These are phyloP conservation scores for Didymella segeticola DNA, from an alignment of 2,329 filamentous ascomycete species.

Conservation along the genomic window DNA sequence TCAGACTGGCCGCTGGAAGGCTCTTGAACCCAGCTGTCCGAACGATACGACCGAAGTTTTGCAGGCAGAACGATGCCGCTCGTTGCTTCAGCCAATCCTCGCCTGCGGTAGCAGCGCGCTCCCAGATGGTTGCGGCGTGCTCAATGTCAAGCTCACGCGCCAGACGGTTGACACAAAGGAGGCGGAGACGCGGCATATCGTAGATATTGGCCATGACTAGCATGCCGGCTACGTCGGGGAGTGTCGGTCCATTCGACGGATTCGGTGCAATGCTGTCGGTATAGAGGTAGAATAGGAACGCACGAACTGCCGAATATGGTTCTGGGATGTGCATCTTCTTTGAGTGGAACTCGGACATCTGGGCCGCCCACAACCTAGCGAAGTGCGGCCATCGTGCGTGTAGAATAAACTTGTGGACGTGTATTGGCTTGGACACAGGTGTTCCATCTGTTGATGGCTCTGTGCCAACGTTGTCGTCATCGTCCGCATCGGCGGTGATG, in stretches of 20 bases:
- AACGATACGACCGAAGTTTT: slow-evolving; percentile 93
- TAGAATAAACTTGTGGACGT: slow-evolving; percentile 93
- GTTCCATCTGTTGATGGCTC: slow-evolving; percentile 50
- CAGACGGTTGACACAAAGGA: slow-evolving; percentile 89
- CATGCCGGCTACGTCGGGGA: slow-evolving; percentile 89
- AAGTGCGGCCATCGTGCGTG: slow-evolving; percentile 98
- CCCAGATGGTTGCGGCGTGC: slow-evolving; percentile 95
- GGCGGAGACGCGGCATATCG: slow-evolving; percentile 89
- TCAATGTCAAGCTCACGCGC: slow-evolving; percentile 92
- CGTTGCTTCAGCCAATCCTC: slow-evolving; percentile 94
- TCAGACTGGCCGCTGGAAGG: slow-evolving; percentile 77
- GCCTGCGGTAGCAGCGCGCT: slow-evolving; percentile 85
- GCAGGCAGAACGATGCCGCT: slow-evolving; percentile 86
- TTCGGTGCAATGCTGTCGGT: slow-evolving; percentile 79
- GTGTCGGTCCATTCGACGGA: slow-evolving; percentile 58
- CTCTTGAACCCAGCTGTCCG: slow-evolving; percentile 85
- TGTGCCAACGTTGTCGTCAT: slow-evolving; percentile 69
- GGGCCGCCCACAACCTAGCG: slow-evolving; percentile 84
- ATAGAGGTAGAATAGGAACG: slow-evolving; percentile 95
- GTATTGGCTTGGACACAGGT: slow-evolving; percentile 74
- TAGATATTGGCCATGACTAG: slow-evolving; percentile 98
- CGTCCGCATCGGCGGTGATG: slow-evolving; percentile 86
- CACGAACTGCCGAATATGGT: slow-evolving; percentile 90
- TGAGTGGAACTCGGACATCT: slow-evolving; percentile 97
- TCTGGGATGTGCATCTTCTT: slow-evolving; percentile 98